Evolutionary conservation across 2,329 filamentous ascomycete species (phyloP).

Genomic region (Arthrobotrys pseudoclavata): DNA sequence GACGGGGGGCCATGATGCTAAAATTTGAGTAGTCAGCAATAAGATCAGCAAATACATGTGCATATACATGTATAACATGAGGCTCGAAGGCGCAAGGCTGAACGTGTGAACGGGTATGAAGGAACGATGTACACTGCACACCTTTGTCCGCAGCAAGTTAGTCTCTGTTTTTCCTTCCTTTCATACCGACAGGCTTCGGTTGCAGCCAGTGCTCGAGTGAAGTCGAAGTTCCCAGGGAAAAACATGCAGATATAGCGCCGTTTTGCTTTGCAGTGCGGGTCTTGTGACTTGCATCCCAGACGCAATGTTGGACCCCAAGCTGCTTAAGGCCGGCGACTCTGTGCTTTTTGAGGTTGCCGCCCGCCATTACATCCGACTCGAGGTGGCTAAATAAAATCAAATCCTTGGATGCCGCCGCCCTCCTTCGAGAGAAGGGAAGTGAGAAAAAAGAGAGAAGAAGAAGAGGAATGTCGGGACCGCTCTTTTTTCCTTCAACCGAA

Average conservation of each 20-base stretch:
- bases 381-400: constrained; percentile 57
- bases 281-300: constrained; percentile 50
- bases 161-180: background rate
- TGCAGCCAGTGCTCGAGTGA: background rate
- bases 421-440: constrained; percentile 15
- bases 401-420: constrained; percentile 50
- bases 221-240: background rate
- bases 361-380: constrained; percentile 36
- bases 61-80: constrained; percentile 22
- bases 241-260: constrained; percentile 12
- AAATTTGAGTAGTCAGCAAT: constrained; percentile 51
- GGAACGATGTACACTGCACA: constrained; percentile 4
- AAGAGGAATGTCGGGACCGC: constrained; percentile 3
- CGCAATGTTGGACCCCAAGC: constrained; percentile 31
- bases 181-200: background rate
- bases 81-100: constrained; percentile 54
- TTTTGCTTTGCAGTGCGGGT: constrained; percentile 39
- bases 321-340: constrained; percentile 18
- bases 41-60: constrained; percentile 44
- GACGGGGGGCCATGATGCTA: constrained; percentile 34
- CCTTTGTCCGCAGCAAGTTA: constrained; percentile 22
- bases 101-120: constrained; percentile 9
- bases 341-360: constrained; percentile 20
- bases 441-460: constrained; percentile 12
- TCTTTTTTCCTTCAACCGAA: constrained; percentile 33